phyloP scores from a whole-genome alignment of 2,329 filamentous ascomycete species.

The Talaromyces piceae region DNA sequence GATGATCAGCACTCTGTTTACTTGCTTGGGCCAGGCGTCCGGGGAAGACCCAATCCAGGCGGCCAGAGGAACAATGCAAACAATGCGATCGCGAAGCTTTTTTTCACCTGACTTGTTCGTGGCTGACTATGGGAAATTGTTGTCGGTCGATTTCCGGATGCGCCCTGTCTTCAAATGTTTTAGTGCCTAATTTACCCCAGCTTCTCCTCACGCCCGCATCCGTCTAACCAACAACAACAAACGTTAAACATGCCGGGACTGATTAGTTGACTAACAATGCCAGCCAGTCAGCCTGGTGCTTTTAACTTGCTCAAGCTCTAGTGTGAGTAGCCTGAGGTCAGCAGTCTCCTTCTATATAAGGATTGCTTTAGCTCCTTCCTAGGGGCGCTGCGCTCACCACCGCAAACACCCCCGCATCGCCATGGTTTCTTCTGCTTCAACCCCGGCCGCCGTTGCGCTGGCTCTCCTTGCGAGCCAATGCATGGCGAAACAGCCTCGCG shows the following conservation, averaged over 20 bases:
- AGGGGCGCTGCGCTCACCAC: neutral
- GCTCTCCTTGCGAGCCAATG: conserved; percentile 6
- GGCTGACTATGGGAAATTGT: neutral
- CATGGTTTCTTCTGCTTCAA: conserved; percentile 4
- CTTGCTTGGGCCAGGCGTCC: neutral
- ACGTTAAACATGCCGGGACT: too few relatives aligned
- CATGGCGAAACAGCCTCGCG: conserved; percentile 12
- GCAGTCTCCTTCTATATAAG: neutral
- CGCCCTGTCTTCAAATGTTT: neutral
- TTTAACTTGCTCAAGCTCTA: too few relatives aligned
- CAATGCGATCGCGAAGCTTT: neutral
- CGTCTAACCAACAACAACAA: neutral
- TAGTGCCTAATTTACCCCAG: neutral
- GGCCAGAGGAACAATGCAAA: neutral
- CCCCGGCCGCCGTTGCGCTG: conserved; percentile 10
- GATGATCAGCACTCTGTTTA: neutral
- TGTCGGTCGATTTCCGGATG: neutral
- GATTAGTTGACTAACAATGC: too few relatives aligned
- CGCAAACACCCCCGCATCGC: neutral
- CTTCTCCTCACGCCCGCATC: neutral
- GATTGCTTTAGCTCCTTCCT: neutral
- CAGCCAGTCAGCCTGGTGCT: too few relatives aligned
- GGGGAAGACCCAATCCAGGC: neutral
- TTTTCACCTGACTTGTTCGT: neutral
- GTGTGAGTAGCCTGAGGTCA: too few relatives aligned